Evolutionary conservation across 2,329 filamentous ascomycete genomes (phyloP).

Genomic region (Colletotrichum karsti): DNA sequence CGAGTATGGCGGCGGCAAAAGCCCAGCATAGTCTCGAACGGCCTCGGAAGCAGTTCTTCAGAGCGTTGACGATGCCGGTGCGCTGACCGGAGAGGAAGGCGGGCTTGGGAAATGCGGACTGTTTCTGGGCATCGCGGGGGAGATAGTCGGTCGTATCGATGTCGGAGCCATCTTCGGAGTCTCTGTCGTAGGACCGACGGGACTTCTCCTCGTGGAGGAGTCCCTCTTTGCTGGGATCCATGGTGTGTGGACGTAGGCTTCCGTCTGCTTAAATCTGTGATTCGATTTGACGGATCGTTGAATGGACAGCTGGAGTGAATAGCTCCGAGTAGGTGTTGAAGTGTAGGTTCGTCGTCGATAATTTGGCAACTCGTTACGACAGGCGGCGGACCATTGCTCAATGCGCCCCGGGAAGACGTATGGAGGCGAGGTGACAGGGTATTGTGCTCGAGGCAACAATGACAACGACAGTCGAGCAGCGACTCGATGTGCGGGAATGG

Average conservation of each 20-base stretch:
- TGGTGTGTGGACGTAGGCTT: not conserved
- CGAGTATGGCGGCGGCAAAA: constrained; percentile 38
- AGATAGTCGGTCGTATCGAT: constrained; percentile 42
- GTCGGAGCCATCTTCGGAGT: constrained; percentile 37
- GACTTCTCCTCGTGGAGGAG: constrained; percentile 37
- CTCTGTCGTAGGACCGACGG: constrained; percentile 34
- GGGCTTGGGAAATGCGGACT: constrained; percentile 1
- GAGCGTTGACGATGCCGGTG: not conserved
- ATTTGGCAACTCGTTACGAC: not conserved
- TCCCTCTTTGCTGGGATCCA: constrained; percentile 42
- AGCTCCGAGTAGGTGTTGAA: not conserved
- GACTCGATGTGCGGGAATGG: not conserved
- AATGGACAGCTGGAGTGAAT: not conserved
- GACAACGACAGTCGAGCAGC: not conserved
- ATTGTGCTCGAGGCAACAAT: not conserved
- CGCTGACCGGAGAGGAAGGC: constrained; percentile 21
- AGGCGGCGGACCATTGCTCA: constrained; percentile 10
- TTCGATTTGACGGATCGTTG: not conserved
- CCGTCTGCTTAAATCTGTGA: not conserved
- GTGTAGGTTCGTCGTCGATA: not conserved
- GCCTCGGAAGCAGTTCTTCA: constrained; percentile 24
- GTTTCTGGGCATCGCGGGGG: constrained; percentile 11
- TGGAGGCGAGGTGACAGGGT: not conserved
- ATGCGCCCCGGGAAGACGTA: not conserved
- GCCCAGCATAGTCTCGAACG: constrained; percentile 46